Base-by-base conservation (phyloP, 805 yeast genomes). In the Hanseniaspora thailandica region DNA sequence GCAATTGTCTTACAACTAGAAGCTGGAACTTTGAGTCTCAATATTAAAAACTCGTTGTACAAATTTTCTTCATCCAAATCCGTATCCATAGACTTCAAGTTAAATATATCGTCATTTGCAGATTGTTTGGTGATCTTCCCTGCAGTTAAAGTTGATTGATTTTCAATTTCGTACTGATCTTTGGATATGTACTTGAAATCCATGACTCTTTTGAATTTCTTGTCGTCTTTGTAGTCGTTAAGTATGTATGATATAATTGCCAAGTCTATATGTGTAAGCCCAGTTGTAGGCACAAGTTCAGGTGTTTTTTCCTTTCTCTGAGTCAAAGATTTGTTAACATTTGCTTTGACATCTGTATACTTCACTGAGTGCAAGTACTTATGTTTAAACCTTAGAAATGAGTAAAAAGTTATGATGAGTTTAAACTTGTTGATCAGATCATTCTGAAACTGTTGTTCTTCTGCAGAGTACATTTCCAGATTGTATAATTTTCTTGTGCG, bases 181-280 rank as follows among this genome's bases (percentile, higher is more conserved):
- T 83, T 87, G 63, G 89, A 96, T 43, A 84, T 80, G 63, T 85
- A 89, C 48, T 80, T 84, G 60, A 81, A 81, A 2, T 79, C 69
- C 12, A 85, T 76, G 47, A 84, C 90, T 26, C 75, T 69, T 0
- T 95, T 95, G 1, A 85, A 63, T 7, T 88, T 61, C 8, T 69
- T 74, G 15, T 44, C 49, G 23, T 35, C 43, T 5, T 25, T 34
- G 5, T 17, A 36, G 5, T 26, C 19, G 20, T 51, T 51, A 3
- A 51, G 17, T 17, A 51, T 30, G 26, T 36, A 45, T 15, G 45
- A 2, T 3, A 51, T 44, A 5, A 41, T 28, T 2, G 49, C 17
- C 13, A 47, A n/a, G 33, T 47, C 56, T 8, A 19, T 22, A 10
- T 35, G 45, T 9, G 35, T 10, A 8, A 40, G 28, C 3, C 25